Base-by-base conservation (phyloP, 306 rosid genomes). In the Inga oerstediana region DNA sequence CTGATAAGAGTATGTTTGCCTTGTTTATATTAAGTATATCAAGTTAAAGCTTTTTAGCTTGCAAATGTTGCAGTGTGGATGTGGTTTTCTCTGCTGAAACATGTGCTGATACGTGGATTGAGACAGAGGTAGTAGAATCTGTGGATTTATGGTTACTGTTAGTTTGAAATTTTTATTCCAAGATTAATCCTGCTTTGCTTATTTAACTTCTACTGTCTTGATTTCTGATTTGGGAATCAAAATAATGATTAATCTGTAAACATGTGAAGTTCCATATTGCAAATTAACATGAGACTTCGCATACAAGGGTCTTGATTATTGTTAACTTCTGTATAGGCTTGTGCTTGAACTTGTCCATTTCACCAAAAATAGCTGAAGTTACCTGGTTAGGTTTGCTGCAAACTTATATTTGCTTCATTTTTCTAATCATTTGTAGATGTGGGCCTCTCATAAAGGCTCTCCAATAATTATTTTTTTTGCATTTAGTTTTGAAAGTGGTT, bases 61-160 rank as follows among this genome's bases (percentile, higher is more conserved):
- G 74, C 73, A 56, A 79, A 83, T 87, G 79, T 88, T 89, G 90
- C 98, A 95, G 98, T 66, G 83, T 95, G 37, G 98, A 95, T 68
- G 45, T 95, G 51, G 83, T 95, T 85, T 95, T 84, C 93, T 85
- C 98, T 22, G 87, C 83, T 64, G 93, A 93, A 74, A 24, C 97
- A 49, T 90, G 95, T 88, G 98, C 98, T 73, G 98, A 93, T 93
- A 87, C 95, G 20, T 95, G 98, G 98, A 95, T 95, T 84, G 98
- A 92, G 82, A 93, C 79, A 83, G 98, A 95, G 98, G 98, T 95
- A 84, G 80, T 70, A 37, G 68, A 77, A 22, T 77, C 16, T 68
- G 58, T 67, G 81, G 51, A 59, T 52, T 72, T 56, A 27, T 65
- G 61, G 83, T 56, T 27, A 11, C 19, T 27, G 35, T 62, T 8